Conservation (phyloP, 2,329 filamentous ascomycete species). For the Pseudocercospora fijiensis region DNA sequence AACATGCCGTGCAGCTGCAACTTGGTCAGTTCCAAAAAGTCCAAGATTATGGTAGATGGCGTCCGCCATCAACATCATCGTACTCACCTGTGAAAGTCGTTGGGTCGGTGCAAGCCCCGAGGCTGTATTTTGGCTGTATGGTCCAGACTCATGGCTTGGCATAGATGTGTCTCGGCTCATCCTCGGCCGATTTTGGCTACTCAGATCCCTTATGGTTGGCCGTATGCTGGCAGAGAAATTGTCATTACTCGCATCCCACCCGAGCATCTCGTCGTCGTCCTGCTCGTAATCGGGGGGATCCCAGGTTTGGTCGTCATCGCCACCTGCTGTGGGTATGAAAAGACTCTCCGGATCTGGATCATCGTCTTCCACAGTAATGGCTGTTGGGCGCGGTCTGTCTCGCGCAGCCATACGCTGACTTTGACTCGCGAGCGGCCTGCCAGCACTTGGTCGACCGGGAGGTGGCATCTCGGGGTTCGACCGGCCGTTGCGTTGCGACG, state of each 20-base stretch:
- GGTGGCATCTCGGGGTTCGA: conserved; percentile 44
- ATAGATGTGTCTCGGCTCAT: conserved; percentile 14
- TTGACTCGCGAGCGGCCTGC: conserved; percentile 35
- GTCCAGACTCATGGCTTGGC: conserved; percentile 9
- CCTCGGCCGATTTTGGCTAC: conserved; percentile 24
- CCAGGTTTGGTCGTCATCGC: conserved; percentile 69
- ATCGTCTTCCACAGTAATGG: conserved; percentile 50
- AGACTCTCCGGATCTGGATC: conserved; percentile 65
- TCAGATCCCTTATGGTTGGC: conserved; percentile 48
- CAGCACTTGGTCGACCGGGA: conserved; percentile 39
- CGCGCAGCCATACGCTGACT: conserved; percentile 32
- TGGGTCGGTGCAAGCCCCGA: conserved; percentile 68
- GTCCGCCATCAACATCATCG: neutral
- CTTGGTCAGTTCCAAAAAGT: conserved; percentile 24
- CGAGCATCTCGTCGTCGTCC: conserved; percentile 64
- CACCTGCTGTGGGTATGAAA: conserved; percentile 59
- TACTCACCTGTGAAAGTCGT: conserved; percentile 65
- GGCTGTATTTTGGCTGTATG: conserved; percentile 11
- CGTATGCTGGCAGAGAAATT: conserved; percentile 52
- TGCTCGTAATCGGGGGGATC: conserved; percentile 67
- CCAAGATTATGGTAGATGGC: conserved; percentile 1
- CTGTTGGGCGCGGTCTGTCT: conserved; percentile 27
- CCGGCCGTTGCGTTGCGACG: conserved; percentile 21
- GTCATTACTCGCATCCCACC: conserved; percentile 70
- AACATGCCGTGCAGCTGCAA: conserved; percentile 41